These are phyloP conservation scores for Suillus subluteus DNA, from an alignment of 768 basidiomycete genomes.

Conservation along the genomic window DNA sequence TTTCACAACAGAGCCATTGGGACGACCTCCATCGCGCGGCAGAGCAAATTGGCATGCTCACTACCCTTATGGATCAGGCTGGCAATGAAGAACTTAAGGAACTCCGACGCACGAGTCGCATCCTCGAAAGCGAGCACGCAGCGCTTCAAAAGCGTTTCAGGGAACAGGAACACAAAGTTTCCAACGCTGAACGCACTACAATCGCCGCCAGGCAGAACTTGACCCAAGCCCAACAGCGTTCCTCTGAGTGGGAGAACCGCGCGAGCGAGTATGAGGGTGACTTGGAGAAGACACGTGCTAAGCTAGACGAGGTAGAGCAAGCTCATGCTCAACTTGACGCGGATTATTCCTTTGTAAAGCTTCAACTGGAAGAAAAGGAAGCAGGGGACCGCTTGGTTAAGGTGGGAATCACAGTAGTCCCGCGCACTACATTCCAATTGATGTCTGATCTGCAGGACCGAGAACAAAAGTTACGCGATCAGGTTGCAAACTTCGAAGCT, in stretches of 20 bases:
- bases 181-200: constrained; percentile 64
- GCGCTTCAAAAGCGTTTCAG: constrained; percentile 72
- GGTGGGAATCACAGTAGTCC: constrained; percentile 43
- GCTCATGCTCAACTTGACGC: constrained; percentile 66
- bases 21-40: constrained; percentile 71
- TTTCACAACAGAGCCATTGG: constrained; percentile 74
- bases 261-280: constrained; percentile 71
- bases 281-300: constrained; percentile 59
- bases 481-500: constrained; percentile 62
- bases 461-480: constrained; percentile 68
- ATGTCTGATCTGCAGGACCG: constrained; percentile 54
- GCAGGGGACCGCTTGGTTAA: constrained; percentile 67
- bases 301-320: constrained; percentile 71
- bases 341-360: constrained; percentile 66
- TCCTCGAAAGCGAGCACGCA: constrained; percentile 68
- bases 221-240: constrained; percentile 74
- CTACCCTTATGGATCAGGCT: constrained; percentile 59
- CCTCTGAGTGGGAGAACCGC: constrained; percentile 80
- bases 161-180: constrained; percentile 66
- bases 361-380: constrained; percentile 78
- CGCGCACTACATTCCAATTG: constrained; percentile 9
- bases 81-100: constrained; percentile 78
- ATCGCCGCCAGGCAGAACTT: constrained; percentile 63
- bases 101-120: constrained; percentile 54
- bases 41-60: constrained; percentile 74